Conservation (phyloP, 495 filamentous ascomycete species). For the Darksidea phi region DNA sequence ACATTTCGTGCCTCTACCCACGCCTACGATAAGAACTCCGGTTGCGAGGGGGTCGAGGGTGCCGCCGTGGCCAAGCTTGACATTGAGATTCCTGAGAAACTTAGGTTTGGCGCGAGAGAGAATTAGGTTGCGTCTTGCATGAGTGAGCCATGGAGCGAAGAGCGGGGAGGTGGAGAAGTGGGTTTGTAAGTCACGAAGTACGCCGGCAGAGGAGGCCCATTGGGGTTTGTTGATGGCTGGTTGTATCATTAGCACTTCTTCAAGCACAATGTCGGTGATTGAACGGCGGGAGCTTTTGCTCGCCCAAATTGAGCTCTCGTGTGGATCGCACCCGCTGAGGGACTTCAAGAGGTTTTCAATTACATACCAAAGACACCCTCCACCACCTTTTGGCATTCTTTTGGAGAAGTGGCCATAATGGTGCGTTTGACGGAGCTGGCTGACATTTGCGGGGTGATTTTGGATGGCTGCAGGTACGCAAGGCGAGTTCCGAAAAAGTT, state of each 20-base stretch:
- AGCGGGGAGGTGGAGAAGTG: conserved; percentile 76
- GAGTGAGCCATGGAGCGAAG: conserved; percentile 71
- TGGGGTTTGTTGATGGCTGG: conserved; percentile 93
- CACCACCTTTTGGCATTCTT: conserved; percentile 23
- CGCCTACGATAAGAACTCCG: conserved; percentile 82
- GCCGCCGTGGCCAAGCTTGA: conserved; percentile 96
- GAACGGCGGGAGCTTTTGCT: no score
- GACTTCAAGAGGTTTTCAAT: not conserved
- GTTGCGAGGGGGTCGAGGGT: conserved; percentile 94
- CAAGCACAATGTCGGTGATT: no score
- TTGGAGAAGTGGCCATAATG: conserved; percentile 27
- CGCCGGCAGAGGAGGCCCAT: conserved; percentile 79
- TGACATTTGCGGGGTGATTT: conserved; percentile 18
- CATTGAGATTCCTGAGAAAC: conserved; percentile 55
- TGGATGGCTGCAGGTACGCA: no score
- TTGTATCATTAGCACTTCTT: no score
- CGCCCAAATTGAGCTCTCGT: no score
- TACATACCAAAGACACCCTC: conserved; percentile 35
- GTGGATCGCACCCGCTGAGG: no score
- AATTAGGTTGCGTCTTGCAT: conserved; percentile 57
- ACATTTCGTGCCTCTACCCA: conserved; percentile 83
- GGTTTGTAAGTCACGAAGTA: conserved; percentile 76
- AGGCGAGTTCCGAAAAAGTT: no score
- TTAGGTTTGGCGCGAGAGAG: conserved; percentile 53
- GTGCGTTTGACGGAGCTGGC: conserved; percentile 11